These are phyloP conservation scores for Candida sp. DNA, from an alignment of 1,139 yeast species.

Conservation along the genomic window DNA sequence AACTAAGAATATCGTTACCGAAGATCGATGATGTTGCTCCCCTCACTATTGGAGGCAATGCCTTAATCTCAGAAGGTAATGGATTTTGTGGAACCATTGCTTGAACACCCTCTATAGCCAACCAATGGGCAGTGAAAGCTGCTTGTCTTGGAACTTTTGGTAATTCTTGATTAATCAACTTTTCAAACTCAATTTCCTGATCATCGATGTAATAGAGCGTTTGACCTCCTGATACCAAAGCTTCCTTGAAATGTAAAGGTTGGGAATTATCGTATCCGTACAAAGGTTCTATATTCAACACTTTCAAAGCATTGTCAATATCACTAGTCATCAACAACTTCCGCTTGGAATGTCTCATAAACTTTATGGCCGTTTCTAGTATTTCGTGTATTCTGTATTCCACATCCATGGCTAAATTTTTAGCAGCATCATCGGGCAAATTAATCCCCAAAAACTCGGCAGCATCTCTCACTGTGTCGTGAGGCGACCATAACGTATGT, in stretches of 20 bases:
- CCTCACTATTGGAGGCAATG: constrained; percentile 61
- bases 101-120: constrained; percentile 98
- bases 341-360: constrained; percentile 92
- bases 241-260: constrained; percentile 73
- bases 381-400: constrained; percentile 97
- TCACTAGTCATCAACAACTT: constrained; percentile 80
- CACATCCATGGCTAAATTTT: constrained; percentile 96
- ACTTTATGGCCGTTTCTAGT: constrained; percentile 90
- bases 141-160: constrained; percentile 95
- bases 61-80: constrained; percentile 67
- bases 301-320: constrained; percentile 75
- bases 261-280: constrained; percentile 68
- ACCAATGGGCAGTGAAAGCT: constrained; percentile 96
- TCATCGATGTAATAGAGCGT: constrained; percentile 89
- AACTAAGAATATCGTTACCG: constrained; percentile 38
- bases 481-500: constrained; percentile 96
- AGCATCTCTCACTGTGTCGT: constrained; percentile 94
- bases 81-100: constrained; percentile 99
- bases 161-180: constrained; percentile 86
- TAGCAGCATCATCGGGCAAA: constrained; percentile 89
- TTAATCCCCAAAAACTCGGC: constrained; percentile 89
- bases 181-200: constrained; percentile 91
- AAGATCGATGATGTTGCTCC: constrained; percentile 60
- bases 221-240: constrained; percentile 83
- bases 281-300: constrained; percentile 84